phyloP scores from a whole-genome alignment of 257 asterid species.

The Buddleja alternifolia region DNA sequence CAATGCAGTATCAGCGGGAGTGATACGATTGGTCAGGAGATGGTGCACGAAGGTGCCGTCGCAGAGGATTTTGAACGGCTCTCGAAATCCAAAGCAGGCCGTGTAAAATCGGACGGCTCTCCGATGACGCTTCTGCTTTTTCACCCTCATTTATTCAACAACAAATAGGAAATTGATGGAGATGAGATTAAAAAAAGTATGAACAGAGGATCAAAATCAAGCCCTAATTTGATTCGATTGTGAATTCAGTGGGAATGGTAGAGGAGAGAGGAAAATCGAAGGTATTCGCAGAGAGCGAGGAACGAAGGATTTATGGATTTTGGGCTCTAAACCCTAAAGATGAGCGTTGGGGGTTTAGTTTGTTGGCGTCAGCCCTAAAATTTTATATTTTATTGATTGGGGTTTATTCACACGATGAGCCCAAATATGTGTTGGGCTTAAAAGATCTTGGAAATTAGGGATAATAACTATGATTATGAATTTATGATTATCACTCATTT shows the following conservation, averaged over 20 bases:
- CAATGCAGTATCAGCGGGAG: slow-evolving; percentile 90
- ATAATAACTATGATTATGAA: too few species aligned
- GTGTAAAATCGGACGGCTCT: slow-evolving; percentile 72
- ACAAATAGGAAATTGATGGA: background rate
- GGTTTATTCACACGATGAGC: background rate
- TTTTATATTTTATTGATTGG: slow-evolving; percentile 12
- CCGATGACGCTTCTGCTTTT: slow-evolving; percentile 82
- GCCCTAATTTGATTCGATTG: background rate
- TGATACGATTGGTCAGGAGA: slow-evolving; percentile 56
- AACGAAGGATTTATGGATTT: background rate
- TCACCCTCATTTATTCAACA: slow-evolving; percentile 58
- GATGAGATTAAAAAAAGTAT: background rate
- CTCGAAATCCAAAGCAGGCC: slow-evolving; percentile 85
- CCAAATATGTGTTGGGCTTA: slow-evolving; percentile 12
- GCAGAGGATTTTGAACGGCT: slow-evolving; percentile 90
- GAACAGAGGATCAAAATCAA: background rate
- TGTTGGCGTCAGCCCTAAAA: slow-evolving; percentile 16
- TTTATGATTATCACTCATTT: too few species aligned
- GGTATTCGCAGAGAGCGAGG: background rate
- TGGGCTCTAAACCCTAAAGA: slow-evolving; percentile 23
- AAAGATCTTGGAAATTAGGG: too few species aligned
- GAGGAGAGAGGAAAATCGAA: background rate
- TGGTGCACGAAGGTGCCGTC: slow-evolving; percentile 99
- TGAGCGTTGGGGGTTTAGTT: slow-evolving; percentile 7
- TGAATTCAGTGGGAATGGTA: background rate